Base-by-base conservation (phyloP, 805 yeast species). In the Blastobotrys attinorum region DNA sequence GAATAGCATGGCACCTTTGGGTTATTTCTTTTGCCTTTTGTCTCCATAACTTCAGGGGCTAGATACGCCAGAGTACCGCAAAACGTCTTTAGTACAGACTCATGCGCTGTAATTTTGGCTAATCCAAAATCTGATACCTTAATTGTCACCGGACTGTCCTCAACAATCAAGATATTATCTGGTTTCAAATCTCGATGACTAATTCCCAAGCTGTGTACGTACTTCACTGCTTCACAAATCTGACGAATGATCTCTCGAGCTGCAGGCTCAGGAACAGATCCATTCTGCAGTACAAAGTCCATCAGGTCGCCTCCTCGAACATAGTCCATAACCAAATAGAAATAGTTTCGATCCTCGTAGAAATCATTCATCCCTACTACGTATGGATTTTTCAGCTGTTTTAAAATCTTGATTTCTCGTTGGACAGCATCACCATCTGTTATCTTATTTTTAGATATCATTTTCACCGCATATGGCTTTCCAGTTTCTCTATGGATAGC, bases 161-260 rank as follows among this genome's bases (percentile, higher is more conserved):
- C 83, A 55, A 86, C 87, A 44, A 92, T 87, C 45, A 92, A 67
- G 10, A 92, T 86, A 62, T 92, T 92, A 61, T 92, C 99, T 0
- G 99, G 99, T 60, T 92, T 92, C 53, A 92, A 67, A 64, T 92
- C 99, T 46, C 99, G 72, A 61, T 92, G 99, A n/a, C 95, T 83
- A 22, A 92, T 89, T 1, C 96, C 97, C 58, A 81, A 67, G 2
- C 76, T 74, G 65, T 92, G 99, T 33, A 92, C 94, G 57, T 92
- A 89, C 36, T 77, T 73, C 4, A 92, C 80, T 0, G 96, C 97
- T 47, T 78, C 76, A 33, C 92, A 64, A 1, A 90, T 80, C 62
- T 92, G 98, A 51, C 77, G 76, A 1, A 94, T 75, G 21, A 92
- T 85, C 47, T 85, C 96, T 52, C 83, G 80, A 6, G 89, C 84